A percentile compares a stretch with the other conserved stretches of the same genome.
These are phyloP conservation scores for Chlorella variabilis DNA, from an alignment of 163 green algal species.

Conservation along the genomic window DNA sequence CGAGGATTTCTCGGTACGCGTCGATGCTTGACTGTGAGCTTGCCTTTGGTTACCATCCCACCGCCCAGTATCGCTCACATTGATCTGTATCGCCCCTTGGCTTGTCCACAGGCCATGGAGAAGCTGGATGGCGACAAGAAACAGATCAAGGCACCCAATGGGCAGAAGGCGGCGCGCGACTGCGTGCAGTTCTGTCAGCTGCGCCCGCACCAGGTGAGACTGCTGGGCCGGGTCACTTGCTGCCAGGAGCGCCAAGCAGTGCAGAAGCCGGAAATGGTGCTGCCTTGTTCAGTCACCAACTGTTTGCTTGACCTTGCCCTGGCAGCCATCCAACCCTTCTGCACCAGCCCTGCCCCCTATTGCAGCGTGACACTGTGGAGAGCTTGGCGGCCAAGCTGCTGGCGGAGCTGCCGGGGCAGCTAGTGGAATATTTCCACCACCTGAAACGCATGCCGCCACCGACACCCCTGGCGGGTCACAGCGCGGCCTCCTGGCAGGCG, in stretches of 20 bases:
- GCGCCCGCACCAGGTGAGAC: not conserved
- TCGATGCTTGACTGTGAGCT: too few species aligned
- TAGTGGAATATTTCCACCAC: slow-evolving; percentile 37
- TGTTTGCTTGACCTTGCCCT: not conserved
- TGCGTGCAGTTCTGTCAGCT: slow-evolving; percentile 63
- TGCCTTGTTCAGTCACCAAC: too few species aligned
- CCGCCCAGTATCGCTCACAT: too few species aligned
- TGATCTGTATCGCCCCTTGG: too few species aligned
- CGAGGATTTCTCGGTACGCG: slow-evolving; percentile 57
- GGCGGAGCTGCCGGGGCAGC: slow-evolving; percentile 63
- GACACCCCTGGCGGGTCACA: not conserved
- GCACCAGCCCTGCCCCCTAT: not conserved
- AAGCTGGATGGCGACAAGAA: slow-evolving; percentile 50
- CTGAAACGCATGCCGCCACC: slow-evolving; percentile 8
- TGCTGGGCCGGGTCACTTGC: too few species aligned
- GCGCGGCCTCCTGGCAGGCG: too few species aligned
- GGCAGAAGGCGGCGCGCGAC: slow-evolving; percentile 48
- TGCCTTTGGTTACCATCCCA: too few species aligned
- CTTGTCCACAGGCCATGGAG: slow-evolving; percentile 61
- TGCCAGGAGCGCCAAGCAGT: too few species aligned
- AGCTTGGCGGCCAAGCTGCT: slow-evolving; percentile 57
- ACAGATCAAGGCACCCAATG: slow-evolving; percentile 20
- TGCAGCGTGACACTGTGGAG: slow-evolving; percentile 43
- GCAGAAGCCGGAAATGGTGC: too few species aligned
- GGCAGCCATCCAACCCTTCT: not conserved